These are phyloP conservation scores for Panaeolus papilionaceus DNA, from an alignment of 768 basidiomycete genomes.

Conservation along the genomic window DNA sequence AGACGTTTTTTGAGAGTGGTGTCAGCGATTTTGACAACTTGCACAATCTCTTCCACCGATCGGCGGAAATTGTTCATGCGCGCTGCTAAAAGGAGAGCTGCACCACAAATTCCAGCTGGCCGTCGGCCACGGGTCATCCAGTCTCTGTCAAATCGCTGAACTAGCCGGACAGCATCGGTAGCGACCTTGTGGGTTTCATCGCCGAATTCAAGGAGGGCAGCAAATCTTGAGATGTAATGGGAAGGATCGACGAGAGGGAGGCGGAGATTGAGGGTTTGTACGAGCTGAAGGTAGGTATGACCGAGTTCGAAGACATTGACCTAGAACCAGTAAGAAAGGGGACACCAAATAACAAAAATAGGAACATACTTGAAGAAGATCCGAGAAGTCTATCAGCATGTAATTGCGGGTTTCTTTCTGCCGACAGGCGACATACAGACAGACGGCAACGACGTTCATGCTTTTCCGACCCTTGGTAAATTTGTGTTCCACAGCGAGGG, in stretches of 20 bases:
- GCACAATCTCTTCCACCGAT: conserved; percentile 94
- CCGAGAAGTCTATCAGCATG: conserved; percentile 99
- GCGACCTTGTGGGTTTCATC: conserved; percentile 93
- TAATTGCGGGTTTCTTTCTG: conserved; percentile 90
- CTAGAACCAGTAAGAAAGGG: conserved; percentile 42
- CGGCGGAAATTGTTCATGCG: conserved; percentile 98
- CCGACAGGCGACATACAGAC: conserved; percentile 92
- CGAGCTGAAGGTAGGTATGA: conserved; percentile 93
- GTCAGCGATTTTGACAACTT: conserved; percentile 99
- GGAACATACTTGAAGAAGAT: conserved; percentile 77
- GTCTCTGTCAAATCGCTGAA: conserved; percentile 91
- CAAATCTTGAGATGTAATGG: conserved; percentile 95
- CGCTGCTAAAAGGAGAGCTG: conserved; percentile 91
- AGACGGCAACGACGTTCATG: conserved; percentile 93
- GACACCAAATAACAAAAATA: conserved; percentile 1
- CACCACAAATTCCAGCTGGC: conserved; percentile 97
- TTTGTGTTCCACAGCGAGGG: conserved; percentile 91
- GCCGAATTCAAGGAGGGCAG: conserved; percentile 93
- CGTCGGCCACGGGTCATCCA: conserved; percentile 97
- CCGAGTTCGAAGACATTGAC: conserved; percentile 98
- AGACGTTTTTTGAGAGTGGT: conserved; percentile 91
- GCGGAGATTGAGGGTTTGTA: conserved; percentile 84
- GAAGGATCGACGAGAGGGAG: conserved; percentile 94
- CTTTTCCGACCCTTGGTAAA: conserved; percentile 95
- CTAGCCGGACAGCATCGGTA: conserved; percentile 91